Evolutionary conservation across 768 basidiomycete genomes (phyloP).

Genomic region (Tulasnella sp.): DNA sequence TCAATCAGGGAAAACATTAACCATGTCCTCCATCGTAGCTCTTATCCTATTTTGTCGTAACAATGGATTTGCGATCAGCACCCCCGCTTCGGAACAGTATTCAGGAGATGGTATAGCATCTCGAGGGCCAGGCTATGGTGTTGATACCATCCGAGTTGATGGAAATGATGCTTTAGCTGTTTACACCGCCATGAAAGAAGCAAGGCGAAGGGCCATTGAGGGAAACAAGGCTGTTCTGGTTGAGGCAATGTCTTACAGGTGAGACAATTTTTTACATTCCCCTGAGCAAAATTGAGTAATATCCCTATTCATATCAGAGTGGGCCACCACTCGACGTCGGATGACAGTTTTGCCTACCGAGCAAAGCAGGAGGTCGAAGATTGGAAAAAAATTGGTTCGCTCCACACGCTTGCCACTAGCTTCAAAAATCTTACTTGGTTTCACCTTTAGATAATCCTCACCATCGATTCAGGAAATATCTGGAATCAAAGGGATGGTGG

Average conservation of each 20-base stretch:
- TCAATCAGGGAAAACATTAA: constrained; percentile 15
- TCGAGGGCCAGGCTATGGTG: constrained; percentile 82
- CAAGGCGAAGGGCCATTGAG: constrained; percentile 54
- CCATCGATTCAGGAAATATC: constrained; percentile 66
- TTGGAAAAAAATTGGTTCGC: constrained; percentile 53
- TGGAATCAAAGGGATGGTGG: constrained; percentile 84
- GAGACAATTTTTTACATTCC: constrained; percentile 18
- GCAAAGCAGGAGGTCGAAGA: constrained; percentile 83
- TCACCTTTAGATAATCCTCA: constrained; percentile 56
- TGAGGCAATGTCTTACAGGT: constrained; percentile 88
- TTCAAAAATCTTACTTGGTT: not conserved
- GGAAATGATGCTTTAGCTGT: constrained; percentile 90
- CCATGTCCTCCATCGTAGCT: constrained; percentile 42
- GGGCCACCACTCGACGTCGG: constrained; percentile 91
- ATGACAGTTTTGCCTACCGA: constrained; percentile 91
- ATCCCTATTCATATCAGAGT: constrained; percentile 35
- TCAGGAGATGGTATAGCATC: constrained; percentile 87
- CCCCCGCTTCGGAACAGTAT: constrained; percentile 78
- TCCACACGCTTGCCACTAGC: not conserved
- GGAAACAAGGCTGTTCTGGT: constrained; percentile 71
- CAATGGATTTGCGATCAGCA: constrained; percentile 93
- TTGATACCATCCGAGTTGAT: constrained; percentile 84
- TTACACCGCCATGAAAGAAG: constrained; percentile 56
- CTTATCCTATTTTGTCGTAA: constrained; percentile 25
- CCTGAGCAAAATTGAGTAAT: not conserved